Evolutionary conservation across 495 filamentous ascomycete genomes (phyloP), one percentile per base, ranked within the genome.

Genomic region (Xylona heveae): DNA sequence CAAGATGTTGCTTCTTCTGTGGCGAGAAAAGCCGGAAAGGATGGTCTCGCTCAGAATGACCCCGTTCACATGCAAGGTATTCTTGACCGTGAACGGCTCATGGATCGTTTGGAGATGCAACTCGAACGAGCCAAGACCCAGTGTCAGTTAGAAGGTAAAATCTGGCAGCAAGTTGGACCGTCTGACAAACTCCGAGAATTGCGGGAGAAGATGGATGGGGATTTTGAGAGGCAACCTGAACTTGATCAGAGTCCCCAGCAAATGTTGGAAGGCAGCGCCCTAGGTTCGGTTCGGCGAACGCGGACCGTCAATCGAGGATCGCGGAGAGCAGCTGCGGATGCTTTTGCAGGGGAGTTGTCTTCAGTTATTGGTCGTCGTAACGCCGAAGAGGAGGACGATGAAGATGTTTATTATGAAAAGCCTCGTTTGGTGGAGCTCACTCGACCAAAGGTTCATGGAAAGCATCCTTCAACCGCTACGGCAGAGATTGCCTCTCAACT

Each of bases 91-190:
- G 80, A 95, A 40, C 73, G 60, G 48, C 69, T 97, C 35, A 88
- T 97, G 75, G 74, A 77, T 41, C 69, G 83, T 18, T 64, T 97
- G 25, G 85, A 92, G 49, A 84, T 75, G 54, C 88, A 95, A 49
- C 66, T 97, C 12, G 88, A 95, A 54, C 60, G 90, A 28, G 85
- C 91, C 40, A 97, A 97, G 63, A 95, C 88, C 3, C 83, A 95
- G 49, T 92, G 82, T 54, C 92, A 94, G 59, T 71, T 97, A 12
- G 88, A 95, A 49, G 88, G 88, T 40, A 82, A 79, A 53, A 75
- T 84, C 13, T 92, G 85, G 81, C 78, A 83, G 43, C 56, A 74
- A 44, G 54, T 66, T 33, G 77, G 75, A 18, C 85, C 88, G 19
- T 92, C 82, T 38, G 85, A 97, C 53, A 70, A 82, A 47, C 50